phyloP scores from a whole-genome alignment of 2,329 filamentous ascomycete species.

The Exophiala alcalophila region DNA sequence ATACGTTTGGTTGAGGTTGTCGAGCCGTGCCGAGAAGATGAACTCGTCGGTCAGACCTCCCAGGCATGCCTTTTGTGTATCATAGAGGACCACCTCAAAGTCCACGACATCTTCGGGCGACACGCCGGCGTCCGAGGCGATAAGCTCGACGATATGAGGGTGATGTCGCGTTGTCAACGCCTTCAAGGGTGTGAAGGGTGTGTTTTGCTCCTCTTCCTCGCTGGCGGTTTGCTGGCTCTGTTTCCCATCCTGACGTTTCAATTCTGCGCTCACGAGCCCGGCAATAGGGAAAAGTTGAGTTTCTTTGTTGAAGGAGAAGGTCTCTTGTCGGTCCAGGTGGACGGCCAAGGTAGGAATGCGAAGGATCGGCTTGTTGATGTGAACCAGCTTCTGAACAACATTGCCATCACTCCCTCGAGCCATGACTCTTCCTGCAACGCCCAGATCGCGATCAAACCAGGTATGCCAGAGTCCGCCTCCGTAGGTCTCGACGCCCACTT shows the following conservation, averaged over 20 bases:
- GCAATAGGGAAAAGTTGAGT: slow-evolving; percentile 91
- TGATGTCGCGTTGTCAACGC: slow-evolving; percentile 80
- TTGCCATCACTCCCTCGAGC: slow-evolving; percentile 69
- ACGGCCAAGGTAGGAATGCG: slow-evolving; percentile 92
- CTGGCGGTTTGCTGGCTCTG: slow-evolving; percentile 39
- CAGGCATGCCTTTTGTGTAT: slow-evolving; percentile 85
- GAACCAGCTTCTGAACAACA: slow-evolving; percentile 80
- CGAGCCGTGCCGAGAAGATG: slow-evolving; percentile 90
- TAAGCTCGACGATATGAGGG: slow-evolving; percentile 77
- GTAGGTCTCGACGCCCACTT: slow-evolving; percentile 95
- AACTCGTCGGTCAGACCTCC: slow-evolving; percentile 91
- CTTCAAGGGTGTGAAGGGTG: slow-evolving; percentile 69
- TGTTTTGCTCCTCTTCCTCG: slow-evolving; percentile 43
- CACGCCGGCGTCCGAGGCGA: slow-evolving; percentile 75
- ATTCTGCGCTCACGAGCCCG: slow-evolving; percentile 79
- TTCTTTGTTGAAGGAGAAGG: slow-evolving; percentile 95
- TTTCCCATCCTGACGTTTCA: slow-evolving; percentile 65
- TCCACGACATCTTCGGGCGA: slow-evolving; percentile 72
- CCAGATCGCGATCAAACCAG: slow-evolving; percentile 94
- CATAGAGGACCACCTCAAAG: slow-evolving; percentile 96
- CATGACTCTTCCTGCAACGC: slow-evolving; percentile 83
- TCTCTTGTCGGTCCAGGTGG: slow-evolving; percentile 81
- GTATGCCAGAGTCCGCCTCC: slow-evolving; percentile 97
- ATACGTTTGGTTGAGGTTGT: slow-evolving; percentile 96
- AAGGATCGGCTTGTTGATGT: slow-evolving; percentile 84